These are phyloP conservation scores for Parathielavia appendiculata DNA, from an alignment of 495 filamentous ascomycete genomes.

Conservation along the genomic window DNA sequence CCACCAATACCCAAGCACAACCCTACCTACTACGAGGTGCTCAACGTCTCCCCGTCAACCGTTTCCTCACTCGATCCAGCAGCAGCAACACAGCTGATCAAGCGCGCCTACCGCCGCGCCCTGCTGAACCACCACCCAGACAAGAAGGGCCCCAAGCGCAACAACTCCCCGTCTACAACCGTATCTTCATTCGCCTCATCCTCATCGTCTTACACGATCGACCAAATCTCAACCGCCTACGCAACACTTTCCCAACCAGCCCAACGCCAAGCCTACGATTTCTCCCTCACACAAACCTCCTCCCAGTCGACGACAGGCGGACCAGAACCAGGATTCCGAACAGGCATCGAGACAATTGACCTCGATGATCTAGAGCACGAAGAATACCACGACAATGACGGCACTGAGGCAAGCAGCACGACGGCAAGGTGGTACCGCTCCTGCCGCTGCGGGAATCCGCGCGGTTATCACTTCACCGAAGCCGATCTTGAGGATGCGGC, in stretches of 20 bases:
- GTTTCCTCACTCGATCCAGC: constrained; percentile 14
- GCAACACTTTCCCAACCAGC: constrained; percentile 57
- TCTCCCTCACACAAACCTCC: constrained; percentile 41
- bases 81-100: constrained; percentile 41
- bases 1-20: background rate
- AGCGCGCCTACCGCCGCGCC: constrained; percentile 71
- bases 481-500: constrained; percentile 61
- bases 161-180: constrained; percentile 11
- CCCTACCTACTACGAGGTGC: constrained; percentile 44
- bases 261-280: constrained; percentile 63
- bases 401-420: too few relatives aligned
- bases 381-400: constrained; percentile 17
- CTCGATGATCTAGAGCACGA: constrained; percentile 39
- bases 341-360: constrained; percentile 63
- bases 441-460: constrained; percentile 77
- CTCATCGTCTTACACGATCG: constrained; percentile 47
- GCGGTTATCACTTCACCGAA: constrained; percentile 66
- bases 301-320: background rate
- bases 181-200: background rate
- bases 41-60: constrained; percentile 36
- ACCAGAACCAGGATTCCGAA: constrained; percentile 43
- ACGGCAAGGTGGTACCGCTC: constrained; percentile 54
- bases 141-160: constrained; percentile 42
- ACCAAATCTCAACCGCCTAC: constrained; percentile 76
- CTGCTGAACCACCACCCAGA: constrained; percentile 79